Base-by-base conservation (phyloP, 371 early-diverging fungal genomes). In the Polyrhizophydium stewartii region DNA sequence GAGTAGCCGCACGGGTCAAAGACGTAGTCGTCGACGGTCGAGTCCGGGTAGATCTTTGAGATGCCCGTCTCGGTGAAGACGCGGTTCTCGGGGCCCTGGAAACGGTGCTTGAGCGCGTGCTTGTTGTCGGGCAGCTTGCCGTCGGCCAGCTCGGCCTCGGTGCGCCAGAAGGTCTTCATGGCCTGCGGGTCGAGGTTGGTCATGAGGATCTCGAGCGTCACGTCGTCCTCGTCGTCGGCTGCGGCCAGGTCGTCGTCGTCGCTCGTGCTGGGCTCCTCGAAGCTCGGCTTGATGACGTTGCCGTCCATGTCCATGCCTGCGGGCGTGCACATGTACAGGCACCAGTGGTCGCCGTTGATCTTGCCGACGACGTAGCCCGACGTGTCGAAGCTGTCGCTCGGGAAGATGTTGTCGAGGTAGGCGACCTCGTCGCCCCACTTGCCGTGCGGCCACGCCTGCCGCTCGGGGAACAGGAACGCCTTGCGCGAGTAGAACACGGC, bases 1-100 rank as follows among this genome's bases (percentile, higher is more conserved):
- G 94, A 94, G 70, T 92, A 95, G 9, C 97, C 96, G 69, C 96
- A 95, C 5, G 97, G 97, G 47, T 89, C 84, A 72, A 94, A 96
- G 61, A 93, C 63, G 69, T 77, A 92, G 47, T 92, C 89, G 72
- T 96, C 94, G 58, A 89, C 75, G 33, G 76, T 68, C 17, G 92
- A 86, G 45, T 76, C 66, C 0, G 94, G 92, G 67, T 92, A 92
- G 46, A 94, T 78, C 25, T 76, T 68, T 41, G 81, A 73, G 50
- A 94, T 83, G 0, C 93, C 93, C 3, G 92, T 87, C 31, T 82
- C 74, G 57, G 76, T 69, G 56, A 69, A 72, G 45, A 80, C 63
- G 43, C 78, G 74, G 27, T 69, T 64, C 64, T 73, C 72, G 16
- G 58, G 66, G 30, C 53, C n/a, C 53, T 24, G 22, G 25, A 63